phyloP scores from a whole-genome alignment of 2,329 filamentous ascomycete genomes.

The Davidsoniella eucalypti region DNA sequence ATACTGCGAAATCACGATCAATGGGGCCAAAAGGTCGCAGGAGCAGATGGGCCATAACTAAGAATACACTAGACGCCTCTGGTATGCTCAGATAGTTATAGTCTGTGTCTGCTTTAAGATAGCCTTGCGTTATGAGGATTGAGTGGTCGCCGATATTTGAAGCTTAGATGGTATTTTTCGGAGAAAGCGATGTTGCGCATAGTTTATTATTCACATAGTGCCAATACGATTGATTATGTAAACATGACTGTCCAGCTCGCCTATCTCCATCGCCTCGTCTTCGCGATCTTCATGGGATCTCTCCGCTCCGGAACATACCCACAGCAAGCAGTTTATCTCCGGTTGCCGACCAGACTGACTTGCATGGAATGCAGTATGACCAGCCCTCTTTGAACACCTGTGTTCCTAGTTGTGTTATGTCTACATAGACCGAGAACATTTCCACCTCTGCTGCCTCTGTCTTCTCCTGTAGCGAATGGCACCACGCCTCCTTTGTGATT shows the following conservation, averaged over 20 bases:
- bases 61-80: neutral
- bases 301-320: constrained; percentile 18
- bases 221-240: neutral
- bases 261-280: neutral
- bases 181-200: too few species aligned
- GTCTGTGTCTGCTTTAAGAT: too few species aligned
- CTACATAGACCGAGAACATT: constrained; percentile 18
- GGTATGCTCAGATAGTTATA: too few species aligned
- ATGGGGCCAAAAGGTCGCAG: neutral
- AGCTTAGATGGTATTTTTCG: too few species aligned
- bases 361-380: constrained; percentile 20
- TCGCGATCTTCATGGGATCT: constrained; percentile 1
- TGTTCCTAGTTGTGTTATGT: constrained; percentile 19
- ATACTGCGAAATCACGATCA: neutral
- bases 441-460: constrained; percentile 8
- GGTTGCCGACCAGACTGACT: constrained; percentile 21
- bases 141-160: too few species aligned
- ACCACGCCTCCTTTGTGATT: constrained; percentile 14
- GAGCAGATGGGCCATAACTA: neutral
- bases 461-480: constrained; percentile 16
- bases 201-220: too few species aligned
- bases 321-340: constrained; percentile 21
- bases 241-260: neutral
- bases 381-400: constrained; percentile 6
- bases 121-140: too few species aligned